Conservation (phyloP, 78 protist species). For the Guillardia theta region DNA sequence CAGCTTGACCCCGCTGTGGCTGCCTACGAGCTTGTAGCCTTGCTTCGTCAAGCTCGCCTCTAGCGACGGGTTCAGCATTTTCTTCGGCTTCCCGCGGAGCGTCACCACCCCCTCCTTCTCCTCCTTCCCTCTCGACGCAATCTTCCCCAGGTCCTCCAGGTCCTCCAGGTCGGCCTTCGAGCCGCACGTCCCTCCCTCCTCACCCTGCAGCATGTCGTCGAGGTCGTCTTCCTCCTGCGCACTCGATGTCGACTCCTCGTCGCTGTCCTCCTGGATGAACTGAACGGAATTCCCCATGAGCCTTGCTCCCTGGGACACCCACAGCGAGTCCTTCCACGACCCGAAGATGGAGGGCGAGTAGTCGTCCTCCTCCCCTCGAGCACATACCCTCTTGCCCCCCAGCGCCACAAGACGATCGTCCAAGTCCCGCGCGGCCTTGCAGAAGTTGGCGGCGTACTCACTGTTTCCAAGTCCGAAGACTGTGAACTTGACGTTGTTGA, state of each 20-base stretch:
- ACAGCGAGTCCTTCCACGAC: background rate
- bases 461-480: slow-evolving; percentile 69
- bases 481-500: background rate
- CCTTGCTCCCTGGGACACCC: slow-evolving; percentile 6
- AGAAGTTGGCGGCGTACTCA: slow-evolving; percentile 41
- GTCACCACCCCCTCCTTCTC: background rate
- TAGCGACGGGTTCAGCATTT: background rate
- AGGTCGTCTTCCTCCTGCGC: background rate
- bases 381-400: slow-evolving; percentile 27
- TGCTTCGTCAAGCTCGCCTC: background rate
- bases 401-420: slow-evolving; percentile 39
- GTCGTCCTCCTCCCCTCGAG: background rate
- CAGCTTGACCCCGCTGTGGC: slow-evolving; percentile 90
- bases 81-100: background rate
- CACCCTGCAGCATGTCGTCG: background rate
- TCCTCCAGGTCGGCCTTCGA: background rate
- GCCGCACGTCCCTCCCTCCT: background rate
- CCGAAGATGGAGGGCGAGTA: background rate
- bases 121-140: background rate
- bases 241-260: background rate
- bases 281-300: background rate
- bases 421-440: slow-evolving; percentile 32
- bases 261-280: background rate
- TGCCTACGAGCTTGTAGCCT: slow-evolving; percentile 63
- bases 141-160: background rate